Evolutionary conservation across 2,329 filamentous ascomycete genomes (phyloP).

Genomic region (Tolypocladium endophyticum): DNA sequence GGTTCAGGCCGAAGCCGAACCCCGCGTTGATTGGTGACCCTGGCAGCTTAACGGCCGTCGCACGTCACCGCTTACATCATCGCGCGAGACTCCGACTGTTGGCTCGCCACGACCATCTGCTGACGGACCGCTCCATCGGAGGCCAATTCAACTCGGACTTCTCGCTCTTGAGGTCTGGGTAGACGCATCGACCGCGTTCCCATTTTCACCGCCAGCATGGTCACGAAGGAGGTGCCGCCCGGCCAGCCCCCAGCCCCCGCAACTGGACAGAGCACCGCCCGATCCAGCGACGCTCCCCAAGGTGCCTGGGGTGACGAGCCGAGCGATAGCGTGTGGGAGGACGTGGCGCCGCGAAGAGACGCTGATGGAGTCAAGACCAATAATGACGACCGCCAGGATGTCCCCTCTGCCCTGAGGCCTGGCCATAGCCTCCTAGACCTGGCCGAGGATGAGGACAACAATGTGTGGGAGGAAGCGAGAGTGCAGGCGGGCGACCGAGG

Average conservation of each 20-base stretch:
- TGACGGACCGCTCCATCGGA: not conserved
- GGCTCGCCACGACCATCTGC: not conserved
- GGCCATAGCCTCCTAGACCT: conserved; percentile 13
- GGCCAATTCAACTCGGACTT: not conserved
- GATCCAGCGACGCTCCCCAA: not conserved
- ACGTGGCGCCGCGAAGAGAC: conserved; percentile 5
- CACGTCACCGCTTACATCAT: conserved; percentile 11
- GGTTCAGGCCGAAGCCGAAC: not conserved
- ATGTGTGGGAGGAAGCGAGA: conserved; percentile 19
- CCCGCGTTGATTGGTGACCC: not conserved
- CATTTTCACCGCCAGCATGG: conserved; percentile 1
- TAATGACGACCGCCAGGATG: conserved; percentile 5
- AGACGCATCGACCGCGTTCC: not conserved
- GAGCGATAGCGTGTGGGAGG: conserved; percentile 12
- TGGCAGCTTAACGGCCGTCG: not conserved
- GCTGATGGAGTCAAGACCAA: not conserved
- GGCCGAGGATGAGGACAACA: conserved; percentile 17
- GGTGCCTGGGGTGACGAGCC: conserved; percentile 14
- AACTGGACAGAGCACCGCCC: not conserved
- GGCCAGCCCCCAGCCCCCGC: not conserved
- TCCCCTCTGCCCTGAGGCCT: conserved; percentile 22
- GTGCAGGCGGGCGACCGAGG: conserved; percentile 5
- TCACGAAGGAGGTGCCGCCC: conserved; percentile 1
- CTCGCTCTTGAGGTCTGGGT: not conserved
- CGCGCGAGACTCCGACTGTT: not conserved